Evolutionary conservation across 257 asterid species (phyloP).

Genomic region (Jaltomata sinuosa): DNA sequence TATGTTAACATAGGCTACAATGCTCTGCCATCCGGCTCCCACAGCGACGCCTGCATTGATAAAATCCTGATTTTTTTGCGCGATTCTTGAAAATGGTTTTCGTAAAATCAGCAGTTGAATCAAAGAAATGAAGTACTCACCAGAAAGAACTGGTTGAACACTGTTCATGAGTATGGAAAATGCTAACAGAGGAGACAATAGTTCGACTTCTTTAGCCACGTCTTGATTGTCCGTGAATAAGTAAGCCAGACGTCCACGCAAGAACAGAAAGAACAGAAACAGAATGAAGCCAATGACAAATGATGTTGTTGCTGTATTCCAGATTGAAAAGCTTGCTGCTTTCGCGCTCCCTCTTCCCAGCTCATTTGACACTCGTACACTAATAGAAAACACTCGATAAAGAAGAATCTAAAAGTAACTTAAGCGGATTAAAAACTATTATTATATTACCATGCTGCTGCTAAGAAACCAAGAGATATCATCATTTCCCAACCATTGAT

Average conservation of each 20-base stretch:
- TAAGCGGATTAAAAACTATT: neutral
- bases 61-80: neutral
- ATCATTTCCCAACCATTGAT: slow-evolving; percentile 46
- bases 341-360: slow-evolving; percentile 34
- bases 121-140: slow-evolving; percentile 2
- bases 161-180: slow-evolving; percentile 39
- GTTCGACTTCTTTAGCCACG: slow-evolving; percentile 20
- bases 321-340: slow-evolving; percentile 37
- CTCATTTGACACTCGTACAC: slow-evolving; percentile 49
- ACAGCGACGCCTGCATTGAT: slow-evolving; percentile 26
- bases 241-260: slow-evolving; percentile 23
- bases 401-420: neutral
- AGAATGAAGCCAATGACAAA: slow-evolving; percentile 23
- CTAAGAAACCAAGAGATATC: slow-evolving; percentile 44
- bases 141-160: slow-evolving; percentile 47
- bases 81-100: neutral
- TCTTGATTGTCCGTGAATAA: slow-evolving; percentile 22
- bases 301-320: slow-evolving; percentile 21
- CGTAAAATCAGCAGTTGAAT: neutral
- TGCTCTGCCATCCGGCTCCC: slow-evolving; percentile 46
- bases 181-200: slow-evolving; percentile 28
- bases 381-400: neutral
- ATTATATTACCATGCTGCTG: slow-evolving; percentile 34
- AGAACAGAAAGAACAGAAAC: slow-evolving; percentile 18
- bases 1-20: slow-evolving; percentile 32